Percentiles rank a stretch among this genome's conserved stretches.
Conservation (phyloP, 2,329 filamentous ascomycete genomes). For the Aspergillus spinulosporus region DNA sequence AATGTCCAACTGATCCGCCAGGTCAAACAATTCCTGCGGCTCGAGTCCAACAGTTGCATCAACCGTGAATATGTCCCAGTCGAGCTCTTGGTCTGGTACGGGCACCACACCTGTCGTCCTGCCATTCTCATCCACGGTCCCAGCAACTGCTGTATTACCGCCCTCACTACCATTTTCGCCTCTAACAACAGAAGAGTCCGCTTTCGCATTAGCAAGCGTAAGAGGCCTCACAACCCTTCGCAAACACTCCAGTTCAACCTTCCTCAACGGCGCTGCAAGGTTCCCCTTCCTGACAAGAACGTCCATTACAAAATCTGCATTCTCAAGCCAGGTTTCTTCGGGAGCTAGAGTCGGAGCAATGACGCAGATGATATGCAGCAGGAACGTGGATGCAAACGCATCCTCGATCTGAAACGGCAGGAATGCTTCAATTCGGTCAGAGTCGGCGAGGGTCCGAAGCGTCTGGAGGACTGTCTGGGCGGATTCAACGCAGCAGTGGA, state of each 20-base stretch:
- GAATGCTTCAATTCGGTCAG: slow-evolving; percentile 33
- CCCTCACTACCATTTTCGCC: neutral
- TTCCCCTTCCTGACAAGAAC: slow-evolving; percentile 43
- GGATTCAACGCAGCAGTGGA: slow-evolving; percentile 17
- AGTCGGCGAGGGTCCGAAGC: neutral
- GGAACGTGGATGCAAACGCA: slow-evolving; percentile 45
- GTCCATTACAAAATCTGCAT: slow-evolving; percentile 39
- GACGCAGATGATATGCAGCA: slow-evolving; percentile 39
- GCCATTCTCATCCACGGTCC: slow-evolving; percentile 14
- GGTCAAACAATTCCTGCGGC: slow-evolving; percentile 27
- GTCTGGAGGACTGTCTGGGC: neutral
- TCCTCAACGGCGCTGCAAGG: slow-evolving; percentile 40
- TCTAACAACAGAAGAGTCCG: neutral
- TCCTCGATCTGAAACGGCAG: slow-evolving; percentile 46
- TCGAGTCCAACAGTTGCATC: slow-evolving; percentile 28
- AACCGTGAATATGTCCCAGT: slow-evolving; percentile 27
- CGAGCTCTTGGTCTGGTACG: slow-evolving; percentile 29
- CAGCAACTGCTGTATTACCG: too few species aligned
- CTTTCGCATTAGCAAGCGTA: neutral
- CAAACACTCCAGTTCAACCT: slow-evolving; percentile 32
- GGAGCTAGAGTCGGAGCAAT: slow-evolving; percentile 37
- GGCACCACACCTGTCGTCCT: too few species aligned
- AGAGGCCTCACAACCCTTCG: neutral
- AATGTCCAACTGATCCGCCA: slow-evolving; percentile 28
- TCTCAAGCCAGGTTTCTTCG: slow-evolving; percentile 39